These are phyloP conservation scores for Talaromyces nanjingensis DNA, from an alignment of 495 filamentous ascomycete species.

Conservation along the genomic window DNA sequence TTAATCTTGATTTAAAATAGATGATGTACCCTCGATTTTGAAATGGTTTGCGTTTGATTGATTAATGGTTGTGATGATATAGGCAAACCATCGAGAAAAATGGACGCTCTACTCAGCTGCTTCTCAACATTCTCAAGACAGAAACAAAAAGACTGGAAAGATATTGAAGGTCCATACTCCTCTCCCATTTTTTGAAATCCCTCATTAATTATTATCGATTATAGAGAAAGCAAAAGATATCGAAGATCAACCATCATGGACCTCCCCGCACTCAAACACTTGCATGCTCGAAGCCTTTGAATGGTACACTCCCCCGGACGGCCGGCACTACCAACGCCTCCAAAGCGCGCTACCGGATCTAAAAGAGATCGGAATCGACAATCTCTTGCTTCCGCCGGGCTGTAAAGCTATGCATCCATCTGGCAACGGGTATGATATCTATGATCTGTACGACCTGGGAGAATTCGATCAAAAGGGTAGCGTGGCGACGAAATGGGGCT, in stretches of 20 bases:
- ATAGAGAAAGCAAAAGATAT: constrained; percentile 22
- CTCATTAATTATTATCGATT: background rate
- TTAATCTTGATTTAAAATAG: background rate
- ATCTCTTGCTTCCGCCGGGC: constrained; percentile 66
- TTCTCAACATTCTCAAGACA: background rate
- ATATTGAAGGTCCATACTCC: background rate
- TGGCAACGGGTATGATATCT: constrained; percentile 72
- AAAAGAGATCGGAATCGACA: constrained; percentile 55
- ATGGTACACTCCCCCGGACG: constrained; percentile 64
- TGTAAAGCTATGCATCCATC: constrained; percentile 60
- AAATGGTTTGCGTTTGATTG: background rate
- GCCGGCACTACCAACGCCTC: constrained; percentile 58
- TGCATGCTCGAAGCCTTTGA: constrained; percentile 69
- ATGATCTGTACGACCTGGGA: constrained; percentile 69
- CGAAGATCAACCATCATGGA: constrained; percentile 28
- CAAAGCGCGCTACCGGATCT: constrained; percentile 44
- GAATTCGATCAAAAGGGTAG: constrained; percentile 70
- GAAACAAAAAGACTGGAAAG: constrained; percentile 7
- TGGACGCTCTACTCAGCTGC: background rate
- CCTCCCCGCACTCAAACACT: constrained; percentile 37
- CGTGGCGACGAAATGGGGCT: constrained; percentile 66
- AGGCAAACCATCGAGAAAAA: background rate
- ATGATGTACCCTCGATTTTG: background rate
- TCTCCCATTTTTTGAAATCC: background rate
- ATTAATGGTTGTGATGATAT: background rate